Evolutionary conservation across 768 basidiomycete genomes (phyloP), one percentile per base, ranked within the genome.

Genomic region (Boletus patriciae): DNA sequence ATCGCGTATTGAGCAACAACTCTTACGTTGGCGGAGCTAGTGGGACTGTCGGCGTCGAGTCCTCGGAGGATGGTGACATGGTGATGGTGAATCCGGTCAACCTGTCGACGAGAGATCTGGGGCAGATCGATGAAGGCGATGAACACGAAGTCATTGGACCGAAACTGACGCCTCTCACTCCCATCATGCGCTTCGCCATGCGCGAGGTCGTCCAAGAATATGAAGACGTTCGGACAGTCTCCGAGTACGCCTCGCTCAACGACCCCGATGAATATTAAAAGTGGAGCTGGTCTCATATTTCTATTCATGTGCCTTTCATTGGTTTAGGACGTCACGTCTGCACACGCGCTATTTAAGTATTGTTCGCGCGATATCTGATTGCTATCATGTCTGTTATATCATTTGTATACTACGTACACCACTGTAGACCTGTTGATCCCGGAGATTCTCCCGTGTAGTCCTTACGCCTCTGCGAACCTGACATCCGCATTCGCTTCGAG

Each of bases 401-500:
- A 54, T 47, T 49, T 55, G 50, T 54, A 54, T 19, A 50, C 54
- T 37, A 60, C 33, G n/a, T 4, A 13, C 49, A 50, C 46, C 42
- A 19, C 21, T 50, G 59, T 54, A 48, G 31, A 53, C 40, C 48
- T 38, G 38, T 51, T 29, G 36, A 31, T 33, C 41, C 12, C 23
- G 36, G 25, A 36, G 21, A 36, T 45, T 25, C 18, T 48, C n/a
- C 18, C 9, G 16, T 50, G n/a, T 19, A 46, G 37, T n/a, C 43
- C 19, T 41, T 52, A 65, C 18, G 81, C 65, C 4, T 87, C 93
- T 1, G 88, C 90, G 72, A 87, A 97, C 62, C 90, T 83, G 18
- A 98, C 87, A 67, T 98, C 95, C 21, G 93, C 94, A 64, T 96
- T 85, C 9, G 78, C 78, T 62, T 98, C 96, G 13, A 98, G 73